Conservation (phyloP, 495 filamentous ascomycete species). For the Tuber calosporum region DNA sequence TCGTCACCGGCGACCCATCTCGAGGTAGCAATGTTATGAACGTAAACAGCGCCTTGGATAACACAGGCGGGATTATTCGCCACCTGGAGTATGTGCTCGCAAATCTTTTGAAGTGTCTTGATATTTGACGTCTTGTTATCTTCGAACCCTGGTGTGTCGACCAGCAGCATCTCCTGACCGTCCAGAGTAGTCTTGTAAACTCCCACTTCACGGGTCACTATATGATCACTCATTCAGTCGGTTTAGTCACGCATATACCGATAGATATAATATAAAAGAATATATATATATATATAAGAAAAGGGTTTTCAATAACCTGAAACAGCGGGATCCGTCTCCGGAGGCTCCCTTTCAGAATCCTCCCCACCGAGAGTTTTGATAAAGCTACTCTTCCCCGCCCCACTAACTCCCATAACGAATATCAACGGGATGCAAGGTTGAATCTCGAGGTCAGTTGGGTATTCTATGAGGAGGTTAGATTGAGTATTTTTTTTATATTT, state of each 20-base stretch:
- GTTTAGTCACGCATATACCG: not conserved
- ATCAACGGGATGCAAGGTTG: not conserved
- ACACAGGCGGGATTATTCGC: not conserved
- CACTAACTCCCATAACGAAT: conserved; percentile 20
- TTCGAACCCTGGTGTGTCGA: conserved; percentile 29
- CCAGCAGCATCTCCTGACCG: not conserved
- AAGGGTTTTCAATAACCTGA: not conserved
- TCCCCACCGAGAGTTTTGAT: conserved; percentile 21
- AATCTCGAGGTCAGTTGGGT: not conserved
- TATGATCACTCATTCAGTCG: not conserved
- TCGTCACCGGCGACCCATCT: conserved; percentile 4
- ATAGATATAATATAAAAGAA: too few species aligned
- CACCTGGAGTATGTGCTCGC: not conserved
- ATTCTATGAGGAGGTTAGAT: too few species aligned
- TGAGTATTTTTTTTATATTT: too few species aligned
- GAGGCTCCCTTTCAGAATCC: not conserved
- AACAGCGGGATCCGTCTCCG: not conserved
- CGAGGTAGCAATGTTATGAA: conserved; percentile 6
- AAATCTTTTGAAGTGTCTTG: not conserved
- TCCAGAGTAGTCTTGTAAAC: conserved; percentile 1
- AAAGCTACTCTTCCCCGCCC: conserved; percentile 25
- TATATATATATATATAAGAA: too few species aligned
- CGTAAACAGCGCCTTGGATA: conserved; percentile 5
- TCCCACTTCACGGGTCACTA: not conserved
- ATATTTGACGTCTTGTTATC: conserved; percentile 8